A percentile compares a stretch with the other conserved stretches of the same genome.
Evolutionary conservation across 805 yeast genomes (phyloP).

Genomic region (Ogataea glucozyma): DNA sequence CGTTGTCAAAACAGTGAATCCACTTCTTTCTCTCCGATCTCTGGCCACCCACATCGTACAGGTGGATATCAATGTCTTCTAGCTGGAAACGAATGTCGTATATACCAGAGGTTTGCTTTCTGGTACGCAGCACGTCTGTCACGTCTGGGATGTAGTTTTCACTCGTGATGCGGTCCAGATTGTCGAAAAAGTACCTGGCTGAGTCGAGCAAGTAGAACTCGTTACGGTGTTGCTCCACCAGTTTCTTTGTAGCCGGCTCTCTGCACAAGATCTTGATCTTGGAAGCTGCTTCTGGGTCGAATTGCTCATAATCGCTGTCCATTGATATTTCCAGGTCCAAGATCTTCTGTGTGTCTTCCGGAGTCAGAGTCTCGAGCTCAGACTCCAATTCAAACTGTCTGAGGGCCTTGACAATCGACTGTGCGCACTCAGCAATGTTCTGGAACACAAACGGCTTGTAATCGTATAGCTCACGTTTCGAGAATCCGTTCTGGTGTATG

Average conservation of each 20-base stretch:
- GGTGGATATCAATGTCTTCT: constrained; percentile 64
- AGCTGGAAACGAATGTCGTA: constrained; percentile 78
- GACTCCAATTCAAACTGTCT: constrained; percentile 46
- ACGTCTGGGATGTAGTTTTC: constrained; percentile 69
- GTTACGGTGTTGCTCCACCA: constrained; percentile 60
- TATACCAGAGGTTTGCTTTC: constrained; percentile 92
- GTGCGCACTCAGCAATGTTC: constrained; percentile 76
- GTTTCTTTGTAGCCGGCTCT: constrained; percentile 56
- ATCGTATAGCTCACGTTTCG: constrained; percentile 68
- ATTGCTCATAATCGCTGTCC: constrained; percentile 48
- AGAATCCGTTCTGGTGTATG: constrained; percentile 69
- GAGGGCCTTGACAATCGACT: constrained; percentile 67
- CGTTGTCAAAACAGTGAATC: constrained; percentile 96
- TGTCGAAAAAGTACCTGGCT: constrained; percentile 72
- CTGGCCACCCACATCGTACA: constrained; percentile 93
- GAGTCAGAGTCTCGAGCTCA: constrained; percentile 34
- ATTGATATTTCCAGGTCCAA: constrained; percentile 50
- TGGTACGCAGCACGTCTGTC: constrained; percentile 78
- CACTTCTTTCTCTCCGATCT: constrained; percentile 94
- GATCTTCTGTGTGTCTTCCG: constrained; percentile 44
- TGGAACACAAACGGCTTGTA: constrained; percentile 78
- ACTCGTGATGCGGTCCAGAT: constrained; percentile 59
- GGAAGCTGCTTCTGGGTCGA: constrained; percentile 50
- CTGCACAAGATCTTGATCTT: constrained; percentile 55
- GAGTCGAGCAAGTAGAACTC: constrained; percentile 85